These are phyloP conservation scores for Cucumis hystrix DNA, from an alignment of 306 rosid species.

Conservation along the genomic window DNA sequence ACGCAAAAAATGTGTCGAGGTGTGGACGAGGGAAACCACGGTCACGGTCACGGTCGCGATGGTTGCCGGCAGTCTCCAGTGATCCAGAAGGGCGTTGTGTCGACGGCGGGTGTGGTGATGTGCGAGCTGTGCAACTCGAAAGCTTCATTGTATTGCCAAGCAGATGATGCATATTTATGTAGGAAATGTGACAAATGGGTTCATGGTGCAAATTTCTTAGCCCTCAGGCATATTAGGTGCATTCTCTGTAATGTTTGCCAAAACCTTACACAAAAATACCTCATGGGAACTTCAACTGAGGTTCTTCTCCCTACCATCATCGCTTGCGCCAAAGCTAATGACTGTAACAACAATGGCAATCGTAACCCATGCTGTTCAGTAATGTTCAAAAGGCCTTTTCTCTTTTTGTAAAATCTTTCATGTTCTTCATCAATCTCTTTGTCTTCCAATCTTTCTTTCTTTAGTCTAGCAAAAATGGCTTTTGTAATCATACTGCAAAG, in stretches of 20 bases:
- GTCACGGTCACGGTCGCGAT: background rate
- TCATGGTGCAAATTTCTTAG: constrained; percentile 72
- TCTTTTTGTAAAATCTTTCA: constrained; percentile 13
- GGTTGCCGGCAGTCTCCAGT: constrained; percentile 2
- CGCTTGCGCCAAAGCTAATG: constrained; percentile 13
- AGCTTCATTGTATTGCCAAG: constrained; percentile 62
- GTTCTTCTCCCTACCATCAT: constrained; percentile 23
- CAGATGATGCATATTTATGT: constrained; percentile 66
- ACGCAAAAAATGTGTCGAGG: constrained; percentile 51
- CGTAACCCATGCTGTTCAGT: constrained; percentile 11
- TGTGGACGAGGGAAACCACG: constrained; percentile 15
- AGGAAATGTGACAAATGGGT: constrained; percentile 57
- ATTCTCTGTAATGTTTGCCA: constrained; percentile 58
- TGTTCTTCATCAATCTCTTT: background rate
- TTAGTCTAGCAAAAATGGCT: no score
- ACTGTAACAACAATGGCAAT: constrained; percentile 9
- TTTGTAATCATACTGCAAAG: background rate
- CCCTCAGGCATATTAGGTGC: constrained; percentile 55
- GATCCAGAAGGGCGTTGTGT: background rate
- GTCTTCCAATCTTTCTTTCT: background rate
- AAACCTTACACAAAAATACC: constrained; percentile 40
- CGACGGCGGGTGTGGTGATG: background rate
- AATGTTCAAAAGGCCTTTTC: constrained; percentile 11
- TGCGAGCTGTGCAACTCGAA: constrained; percentile 52
- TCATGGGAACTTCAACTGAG: constrained; percentile 34